A percentile compares a stretch with the other conserved stretches of the same genome.
These are phyloP conservation scores for Ogataea siamensis DNA, from an alignment of 805 yeast genomes.

Conservation along the genomic window DNA sequence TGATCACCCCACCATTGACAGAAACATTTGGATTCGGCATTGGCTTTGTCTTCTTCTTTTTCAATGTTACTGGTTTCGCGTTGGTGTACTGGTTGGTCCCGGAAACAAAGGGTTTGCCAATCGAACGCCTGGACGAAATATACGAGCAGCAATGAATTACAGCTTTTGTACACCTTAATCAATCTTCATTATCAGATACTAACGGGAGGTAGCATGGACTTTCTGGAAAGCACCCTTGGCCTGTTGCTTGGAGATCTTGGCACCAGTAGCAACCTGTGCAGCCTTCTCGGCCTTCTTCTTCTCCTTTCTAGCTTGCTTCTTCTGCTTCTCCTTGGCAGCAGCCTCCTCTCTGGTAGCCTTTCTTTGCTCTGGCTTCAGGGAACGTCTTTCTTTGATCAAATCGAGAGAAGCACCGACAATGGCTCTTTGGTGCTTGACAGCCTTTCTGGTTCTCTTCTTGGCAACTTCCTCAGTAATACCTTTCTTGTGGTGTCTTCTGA, in stretches of 20 bases:
- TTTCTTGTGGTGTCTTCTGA: slow-evolving; percentile 99
- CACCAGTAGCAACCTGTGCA: slow-evolving; percentile 71
- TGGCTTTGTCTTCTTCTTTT: slow-evolving; percentile 54
- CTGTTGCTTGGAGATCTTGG: slow-evolving; percentile 89
- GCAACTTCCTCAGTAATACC: slow-evolving; percentile 98
- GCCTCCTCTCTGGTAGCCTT: slow-evolving; percentile 96
- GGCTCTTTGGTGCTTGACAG: slow-evolving; percentile 98
- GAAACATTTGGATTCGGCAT: slow-evolving; percentile 58
- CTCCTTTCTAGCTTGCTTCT: slow-evolving; percentile 89
- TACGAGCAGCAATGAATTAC: slow-evolving; percentile 18
- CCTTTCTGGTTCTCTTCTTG: slow-evolving; percentile 96
- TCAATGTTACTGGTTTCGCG: slow-evolving; percentile 20
- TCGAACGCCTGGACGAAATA: slow-evolving; percentile 23
- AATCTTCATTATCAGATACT: slow-evolving; percentile 35
- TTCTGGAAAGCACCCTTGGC: slow-evolving; percentile 98
- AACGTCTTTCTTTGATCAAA: slow-evolving; percentile 96
- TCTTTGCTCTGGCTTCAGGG: slow-evolving; percentile 94
- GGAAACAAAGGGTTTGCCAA: slow-evolving; percentile 30
- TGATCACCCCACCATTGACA: slow-evolving; percentile 68
- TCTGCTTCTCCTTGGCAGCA: slow-evolving; percentile 77
- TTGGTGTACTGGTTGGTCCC: slow-evolving; percentile 34
- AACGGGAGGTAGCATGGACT: slow-evolving; percentile 96
- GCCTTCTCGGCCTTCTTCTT: slow-evolving; percentile 95
- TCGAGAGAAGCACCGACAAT: slow-evolving; percentile 99
- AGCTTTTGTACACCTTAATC: slow-evolving; percentile 5